Conservation (phyloP, 1,284 basidiomycete species). For the Ceratobasidium sp. region DNA sequence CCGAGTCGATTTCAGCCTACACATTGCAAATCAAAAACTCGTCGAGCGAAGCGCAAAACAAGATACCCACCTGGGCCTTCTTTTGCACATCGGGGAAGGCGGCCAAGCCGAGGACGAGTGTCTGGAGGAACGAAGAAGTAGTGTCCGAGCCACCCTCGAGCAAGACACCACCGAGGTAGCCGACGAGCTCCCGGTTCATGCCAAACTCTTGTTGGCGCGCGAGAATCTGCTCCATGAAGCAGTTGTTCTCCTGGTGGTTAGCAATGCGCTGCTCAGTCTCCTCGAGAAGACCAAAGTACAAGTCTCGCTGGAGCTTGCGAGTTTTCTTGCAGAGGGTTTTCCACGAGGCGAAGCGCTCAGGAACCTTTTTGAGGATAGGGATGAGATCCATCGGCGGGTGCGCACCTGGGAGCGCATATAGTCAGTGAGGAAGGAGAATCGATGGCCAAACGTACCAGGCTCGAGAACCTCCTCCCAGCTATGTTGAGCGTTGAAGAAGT, state of each 20-base stretch:
- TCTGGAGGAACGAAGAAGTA: constrained; percentile 42
- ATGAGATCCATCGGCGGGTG: constrained; percentile 48
- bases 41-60: background rate
- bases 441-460: constrained; percentile 44
- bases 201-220: constrained; percentile 42
- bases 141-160: constrained; percentile 43
- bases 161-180: constrained; percentile 40
- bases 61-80: constrained; percentile 45
- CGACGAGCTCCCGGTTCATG: constrained; percentile 40
- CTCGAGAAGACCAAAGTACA: constrained; percentile 44
- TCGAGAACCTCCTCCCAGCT: constrained; percentile 46
- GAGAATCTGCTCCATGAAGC: constrained; percentile 44
- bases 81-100: constrained; percentile 50
- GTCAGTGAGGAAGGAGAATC: background rate
- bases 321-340: constrained; percentile 45
- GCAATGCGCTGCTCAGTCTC: constrained; percentile 41
- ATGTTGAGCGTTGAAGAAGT: constrained; percentile 46
- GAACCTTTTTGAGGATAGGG: constrained; percentile 50
- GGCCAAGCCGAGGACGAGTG: constrained; percentile 47
- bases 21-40: background rate
- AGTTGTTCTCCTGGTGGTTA: constrained; percentile 42
- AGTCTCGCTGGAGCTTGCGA: constrained; percentile 43
- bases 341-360: constrained; percentile 49
- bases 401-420: constrained; percentile 30
- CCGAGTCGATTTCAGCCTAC: constrained; percentile 49